phyloP scores from a whole-genome alignment of 1,284 basidiomycete species.

The Mycosarcoma maydis region DNA sequence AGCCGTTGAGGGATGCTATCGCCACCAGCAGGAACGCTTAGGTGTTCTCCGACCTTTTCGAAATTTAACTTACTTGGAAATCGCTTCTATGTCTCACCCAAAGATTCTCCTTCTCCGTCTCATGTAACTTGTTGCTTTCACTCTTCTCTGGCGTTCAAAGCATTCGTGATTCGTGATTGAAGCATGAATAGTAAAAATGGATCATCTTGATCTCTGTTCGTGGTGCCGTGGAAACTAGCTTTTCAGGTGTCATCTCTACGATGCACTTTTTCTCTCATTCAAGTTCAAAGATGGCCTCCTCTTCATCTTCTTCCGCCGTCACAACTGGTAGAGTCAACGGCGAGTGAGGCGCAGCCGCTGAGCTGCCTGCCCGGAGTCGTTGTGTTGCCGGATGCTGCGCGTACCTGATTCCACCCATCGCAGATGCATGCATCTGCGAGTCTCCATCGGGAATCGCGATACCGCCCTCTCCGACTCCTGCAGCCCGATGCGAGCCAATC shows the following conservation, averaged over 20 bases:
- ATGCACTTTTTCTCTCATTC: conserved; percentile 37
- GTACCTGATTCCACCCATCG: conserved; percentile 1
- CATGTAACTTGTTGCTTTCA: too few species aligned
- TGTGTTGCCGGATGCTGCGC: conserved; percentile 43
- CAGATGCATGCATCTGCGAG: conserved; percentile 13
- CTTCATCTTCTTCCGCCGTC: conserved; percentile 55
- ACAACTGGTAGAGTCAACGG: conserved; percentile 53
- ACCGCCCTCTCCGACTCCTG: conserved; percentile 5
- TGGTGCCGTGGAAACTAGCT: too few species aligned
- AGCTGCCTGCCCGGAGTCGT: conserved; percentile 27
- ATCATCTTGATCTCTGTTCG: not conserved
- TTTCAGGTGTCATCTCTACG: conserved; percentile 3
- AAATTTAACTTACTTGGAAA: too few species aligned
- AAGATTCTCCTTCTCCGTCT: too few species aligned
- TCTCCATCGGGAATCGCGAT: conserved; percentile 32
- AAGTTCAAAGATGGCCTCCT: conserved; percentile 65
- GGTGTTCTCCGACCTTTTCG: too few species aligned
- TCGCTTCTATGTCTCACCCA: too few species aligned
- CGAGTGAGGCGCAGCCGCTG: conserved; percentile 24
- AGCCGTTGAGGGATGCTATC: conserved; percentile 55
- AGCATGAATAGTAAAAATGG: conserved; percentile 12
- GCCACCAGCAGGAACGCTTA: conserved; percentile 2
- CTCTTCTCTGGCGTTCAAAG: too few species aligned
- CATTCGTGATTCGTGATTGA: too few species aligned
- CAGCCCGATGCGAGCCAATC: conserved; percentile 27